Evolutionary conservation across 257 asterid genomes (phyloP).

Genomic region (Solanum bukasovii): DNA sequence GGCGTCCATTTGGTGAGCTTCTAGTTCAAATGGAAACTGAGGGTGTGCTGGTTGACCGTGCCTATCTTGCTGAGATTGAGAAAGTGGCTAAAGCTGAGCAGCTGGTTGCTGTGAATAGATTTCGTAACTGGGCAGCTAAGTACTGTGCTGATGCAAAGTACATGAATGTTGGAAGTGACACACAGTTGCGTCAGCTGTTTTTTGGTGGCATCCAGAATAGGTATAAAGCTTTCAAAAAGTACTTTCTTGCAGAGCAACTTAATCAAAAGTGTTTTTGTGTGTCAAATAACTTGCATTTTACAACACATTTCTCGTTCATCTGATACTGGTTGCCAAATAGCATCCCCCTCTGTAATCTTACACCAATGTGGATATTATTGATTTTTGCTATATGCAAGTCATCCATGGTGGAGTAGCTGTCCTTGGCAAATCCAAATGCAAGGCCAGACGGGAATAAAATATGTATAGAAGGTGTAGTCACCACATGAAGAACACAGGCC

Average conservation of each 20-base stretch:
- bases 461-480: not conserved
- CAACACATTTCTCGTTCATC: not conserved
- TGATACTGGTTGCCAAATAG: not conserved
- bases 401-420: not conserved
- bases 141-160: constrained; percentile 68
- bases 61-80: constrained; percentile 83
- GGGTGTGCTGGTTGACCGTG: constrained; percentile 90
- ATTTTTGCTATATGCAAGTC: not conserved
- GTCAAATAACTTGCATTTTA: not conserved
- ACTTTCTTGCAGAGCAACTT: not conserved
- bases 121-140: constrained; percentile 89
- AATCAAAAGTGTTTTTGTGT: not conserved
- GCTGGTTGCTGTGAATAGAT: constrained; percentile 69
- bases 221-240: constrained; percentile 17
- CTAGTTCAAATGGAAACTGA: constrained; percentile 87
- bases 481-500: not conserved
- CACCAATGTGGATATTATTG: not conserved
- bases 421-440: not conserved
- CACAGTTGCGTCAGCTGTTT: constrained; percentile 82
- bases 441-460: not conserved
- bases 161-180: constrained; percentile 97
- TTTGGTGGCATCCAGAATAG: constrained; percentile 87
- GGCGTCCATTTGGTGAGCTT: constrained; percentile 95
- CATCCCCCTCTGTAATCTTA: not conserved
- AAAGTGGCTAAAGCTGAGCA: constrained; percentile 82